phyloP scores from a whole-genome alignment of 2,329 filamentous ascomycete species.

The Paradendryphiella salina region DNA sequence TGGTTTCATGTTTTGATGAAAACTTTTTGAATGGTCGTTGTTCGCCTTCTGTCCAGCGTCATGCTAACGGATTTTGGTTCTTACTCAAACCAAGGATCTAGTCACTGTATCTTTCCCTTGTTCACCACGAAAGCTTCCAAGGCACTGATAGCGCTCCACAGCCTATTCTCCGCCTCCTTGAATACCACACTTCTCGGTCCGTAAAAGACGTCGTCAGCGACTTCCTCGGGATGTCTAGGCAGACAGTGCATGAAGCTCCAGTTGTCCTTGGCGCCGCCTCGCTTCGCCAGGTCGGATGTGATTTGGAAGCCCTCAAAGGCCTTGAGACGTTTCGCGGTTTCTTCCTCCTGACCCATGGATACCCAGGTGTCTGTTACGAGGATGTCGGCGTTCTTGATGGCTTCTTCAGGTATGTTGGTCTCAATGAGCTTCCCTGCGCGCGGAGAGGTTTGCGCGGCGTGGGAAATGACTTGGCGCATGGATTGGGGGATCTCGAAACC shows the following conservation, averaged over 20 bases:
- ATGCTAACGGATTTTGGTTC: background rate
- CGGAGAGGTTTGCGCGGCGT: conserved; percentile 60
- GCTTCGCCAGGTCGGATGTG: conserved; percentile 78
- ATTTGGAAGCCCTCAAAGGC: conserved; percentile 92
- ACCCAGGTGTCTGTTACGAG: conserved; percentile 98
- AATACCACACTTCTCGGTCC: conserved; percentile 84
- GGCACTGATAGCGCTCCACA: conserved; percentile 86
- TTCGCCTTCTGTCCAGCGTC: background rate
- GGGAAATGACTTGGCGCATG: conserved; percentile 74
- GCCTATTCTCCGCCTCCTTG: conserved; percentile 87
- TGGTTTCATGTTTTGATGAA: background rate
- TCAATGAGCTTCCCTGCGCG: conserved; percentile 70
- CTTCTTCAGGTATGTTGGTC: conserved; percentile 81
- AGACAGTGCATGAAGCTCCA: conserved; percentile 99
- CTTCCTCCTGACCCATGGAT: conserved; percentile 95
- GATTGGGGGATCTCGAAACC: conserved; percentile 78
- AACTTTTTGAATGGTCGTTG: background rate
- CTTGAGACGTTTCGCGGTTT: conserved; percentile 73
- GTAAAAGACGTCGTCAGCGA: conserved; percentile 94
- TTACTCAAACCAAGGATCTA: conserved; percentile 35
- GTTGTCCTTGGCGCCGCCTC: conserved; percentile 79
- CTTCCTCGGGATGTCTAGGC: conserved; percentile 89
- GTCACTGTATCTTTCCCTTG: conserved; percentile 71
- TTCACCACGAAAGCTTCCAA: conserved; percentile 93
- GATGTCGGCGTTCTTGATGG: conserved; percentile 80